These are phyloP conservation scores for Calocybe indica DNA, from an alignment of 768 basidiomycete species.

Conservation along the genomic window DNA sequence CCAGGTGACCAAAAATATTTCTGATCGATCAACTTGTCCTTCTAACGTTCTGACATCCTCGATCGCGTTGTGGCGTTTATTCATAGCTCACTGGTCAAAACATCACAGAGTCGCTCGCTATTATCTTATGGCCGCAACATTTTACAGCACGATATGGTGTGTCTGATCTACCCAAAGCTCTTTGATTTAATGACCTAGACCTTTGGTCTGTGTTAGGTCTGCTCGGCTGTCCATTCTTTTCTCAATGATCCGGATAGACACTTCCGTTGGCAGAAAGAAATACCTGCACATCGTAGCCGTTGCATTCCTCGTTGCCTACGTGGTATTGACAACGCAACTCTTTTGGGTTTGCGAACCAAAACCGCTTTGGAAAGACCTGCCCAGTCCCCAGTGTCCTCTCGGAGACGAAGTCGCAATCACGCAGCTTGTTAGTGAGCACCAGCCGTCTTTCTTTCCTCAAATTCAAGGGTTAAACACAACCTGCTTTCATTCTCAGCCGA, in stretches of 20 bases:
- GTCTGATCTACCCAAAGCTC: neutral
- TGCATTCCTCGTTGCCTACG: conserved; percentile 20
- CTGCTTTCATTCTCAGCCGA: conserved; percentile 5
- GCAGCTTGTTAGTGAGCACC: conserved; percentile 43
- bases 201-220: conserved; percentile 20
- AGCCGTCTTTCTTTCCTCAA: neutral
- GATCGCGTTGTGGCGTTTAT: too few relatives aligned
- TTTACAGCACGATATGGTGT: conserved; percentile 32
- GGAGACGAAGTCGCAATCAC: conserved; percentile 39
- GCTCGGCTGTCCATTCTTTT: conserved; percentile 46
- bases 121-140: conserved; percentile 27
- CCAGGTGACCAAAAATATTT: too few relatives aligned
- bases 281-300: conserved; percentile 23
- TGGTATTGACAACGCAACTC: conserved; percentile 35
- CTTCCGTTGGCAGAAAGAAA: conserved; percentile 17
- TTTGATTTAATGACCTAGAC: neutral
- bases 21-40: conserved; percentile 5
- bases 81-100: neutral
- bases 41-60: too few relatives aligned
- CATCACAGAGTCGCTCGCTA: conserved; percentile 16
- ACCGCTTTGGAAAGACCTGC: conserved; percentile 29
- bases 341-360: conserved; percentile 35
- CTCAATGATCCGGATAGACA: conserved; percentile 46
- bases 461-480: neutral
- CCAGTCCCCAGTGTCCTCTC: conserved; percentile 34